Conservation (phyloP, 176 grass and related monocot species). For the Triticum aestivum region DNA sequence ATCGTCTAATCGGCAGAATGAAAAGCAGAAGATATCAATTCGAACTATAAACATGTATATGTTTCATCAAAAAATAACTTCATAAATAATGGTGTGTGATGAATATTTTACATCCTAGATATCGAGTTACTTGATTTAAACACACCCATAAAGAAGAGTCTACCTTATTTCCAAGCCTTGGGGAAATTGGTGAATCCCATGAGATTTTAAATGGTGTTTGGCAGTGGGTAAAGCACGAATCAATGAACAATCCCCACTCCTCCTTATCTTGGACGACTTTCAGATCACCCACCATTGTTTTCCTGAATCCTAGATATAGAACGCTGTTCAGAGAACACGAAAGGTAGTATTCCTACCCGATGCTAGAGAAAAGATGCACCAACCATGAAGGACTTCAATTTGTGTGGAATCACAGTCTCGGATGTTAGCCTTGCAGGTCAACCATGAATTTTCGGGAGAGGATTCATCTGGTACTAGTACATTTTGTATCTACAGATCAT, state of each 20-base stretch:
- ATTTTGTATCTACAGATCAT: constrained; percentile 7
- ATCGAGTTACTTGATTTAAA: neutral
- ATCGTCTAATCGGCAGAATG: constrained; percentile 38
- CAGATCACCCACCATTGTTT: constrained; percentile 37
- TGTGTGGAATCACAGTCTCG: constrained; percentile 39
- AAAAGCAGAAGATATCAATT: neutral
- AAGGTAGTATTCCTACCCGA: neutral
- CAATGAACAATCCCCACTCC: constrained; percentile 46
- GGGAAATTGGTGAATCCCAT: constrained; percentile 51
- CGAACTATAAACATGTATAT: neutral
- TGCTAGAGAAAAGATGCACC: neutral
- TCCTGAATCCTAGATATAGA: constrained; percentile 32
- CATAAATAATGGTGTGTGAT: neutral
- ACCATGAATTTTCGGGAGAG: constrained; percentile 34
- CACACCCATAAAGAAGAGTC: neutral
- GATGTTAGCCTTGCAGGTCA: constrained; percentile 42
- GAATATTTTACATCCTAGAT: neutral
- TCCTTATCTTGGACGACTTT: constrained; percentile 15
- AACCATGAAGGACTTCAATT: constrained; percentile 58
- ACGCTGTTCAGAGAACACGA: neutral
- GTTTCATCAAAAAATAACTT: neutral
- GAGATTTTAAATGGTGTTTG: constrained; percentile 33
- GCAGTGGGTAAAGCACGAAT: constrained; percentile 77
- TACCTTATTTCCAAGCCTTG: constrained; percentile 46
- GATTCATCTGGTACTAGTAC: constrained; percentile 35